Evolutionary conservation across 768 basidiomycete genomes (phyloP), one percentile per base, ranked within the genome.

Genomic region (Nidularia pulvinata): DNA sequence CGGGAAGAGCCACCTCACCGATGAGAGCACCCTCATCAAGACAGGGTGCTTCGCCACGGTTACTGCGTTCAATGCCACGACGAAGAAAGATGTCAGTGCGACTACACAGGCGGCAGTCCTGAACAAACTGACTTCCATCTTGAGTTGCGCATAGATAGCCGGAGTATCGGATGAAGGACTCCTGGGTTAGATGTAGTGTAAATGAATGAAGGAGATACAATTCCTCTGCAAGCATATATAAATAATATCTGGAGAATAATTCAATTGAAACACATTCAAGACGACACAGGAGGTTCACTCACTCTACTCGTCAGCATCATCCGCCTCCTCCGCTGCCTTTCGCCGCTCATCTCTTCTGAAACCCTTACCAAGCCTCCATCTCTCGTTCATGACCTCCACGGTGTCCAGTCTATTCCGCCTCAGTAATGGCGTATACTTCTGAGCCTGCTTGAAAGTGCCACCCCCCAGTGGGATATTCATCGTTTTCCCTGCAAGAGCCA

Each of bases 351-450:
- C 69, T 59, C 69, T 74, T 55, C 81, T 74, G 45, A 74, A 70
- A 1, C 84, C 88, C 62, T 85, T 85, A 9, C 88, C 88, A 14
- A 77, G 61, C 55, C 86, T 76, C 89, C 91, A 98, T 51, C 88
- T 79, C 61, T 85, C 84, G 64, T 98, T 96, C 22, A 82, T 79
- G 11, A 83, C 81, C 34, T 91, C 88, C 0, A 89, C 84, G 6
- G 78, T 77, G 53, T 91, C 89, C 32, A 89, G 69, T 50, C 92
- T 76, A 51, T 84, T 81, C 55, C 95, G 76, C 52, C 75, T 58
- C 49, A 95, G 61, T 33, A 99, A 58, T 6, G 85, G 85, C 11
- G 81, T 74, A 59, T 95, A 95, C 58, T 82, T 85, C 6, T 70
- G 71, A 2, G 75, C 76, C 10, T 86, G 78, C 56, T 80, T 81